A percentile compares a stretch with the other conserved stretches of the same genome.
phyloP scores from a whole-genome alignment of 176 grass and related monocot species.

The Musa itinerans region DNA sequence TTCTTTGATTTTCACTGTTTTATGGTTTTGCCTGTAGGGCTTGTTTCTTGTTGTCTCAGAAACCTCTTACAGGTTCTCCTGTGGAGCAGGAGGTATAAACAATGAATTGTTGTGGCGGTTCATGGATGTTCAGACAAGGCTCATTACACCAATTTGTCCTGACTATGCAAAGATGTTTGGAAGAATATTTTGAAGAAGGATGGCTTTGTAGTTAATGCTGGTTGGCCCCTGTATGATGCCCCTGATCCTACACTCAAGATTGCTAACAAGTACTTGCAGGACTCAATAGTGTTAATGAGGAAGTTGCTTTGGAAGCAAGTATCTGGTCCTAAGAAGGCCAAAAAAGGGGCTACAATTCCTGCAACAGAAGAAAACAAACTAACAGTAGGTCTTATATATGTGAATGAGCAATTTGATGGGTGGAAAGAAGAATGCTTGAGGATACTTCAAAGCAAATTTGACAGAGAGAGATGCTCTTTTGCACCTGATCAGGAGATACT shows the following conservation, averaged over 20 bases:
- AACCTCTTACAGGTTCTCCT: conserved; percentile 30
- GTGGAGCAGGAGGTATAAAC: conserved; percentile 58
- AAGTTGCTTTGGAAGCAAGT: conserved; percentile 66
- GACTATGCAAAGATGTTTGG: conserved; percentile 74
- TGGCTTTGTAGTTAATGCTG: conserved; percentile 52
- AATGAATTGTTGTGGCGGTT: conserved; percentile 42
- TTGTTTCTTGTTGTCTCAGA: background rate
- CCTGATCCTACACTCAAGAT: conserved; percentile 44
- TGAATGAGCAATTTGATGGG: conserved; percentile 57
- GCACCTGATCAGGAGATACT: conserved; percentile 53
- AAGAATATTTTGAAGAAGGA: conserved; percentile 47
- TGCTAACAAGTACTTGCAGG: conserved; percentile 76
- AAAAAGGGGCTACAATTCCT: conserved; percentile 38
- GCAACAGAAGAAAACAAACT: conserved; percentile 31
- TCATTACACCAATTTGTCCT: conserved; percentile 61
- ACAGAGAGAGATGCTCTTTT: conserved; percentile 33
- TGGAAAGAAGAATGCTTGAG: conserved; percentile 58
- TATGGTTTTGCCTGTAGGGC: background rate
- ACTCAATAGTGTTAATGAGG: conserved; percentile 58
- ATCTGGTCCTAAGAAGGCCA: conserved; percentile 57
- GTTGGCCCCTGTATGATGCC: conserved; percentile 41
- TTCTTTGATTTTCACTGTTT: background rate
- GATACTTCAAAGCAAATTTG: conserved; percentile 44
- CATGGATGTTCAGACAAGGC: conserved; percentile 64
- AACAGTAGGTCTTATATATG: conserved; percentile 43